Evolutionary conservation across 805 yeast species (phyloP).

Genomic region (Wickerhamomyces sydowiorum): DNA sequence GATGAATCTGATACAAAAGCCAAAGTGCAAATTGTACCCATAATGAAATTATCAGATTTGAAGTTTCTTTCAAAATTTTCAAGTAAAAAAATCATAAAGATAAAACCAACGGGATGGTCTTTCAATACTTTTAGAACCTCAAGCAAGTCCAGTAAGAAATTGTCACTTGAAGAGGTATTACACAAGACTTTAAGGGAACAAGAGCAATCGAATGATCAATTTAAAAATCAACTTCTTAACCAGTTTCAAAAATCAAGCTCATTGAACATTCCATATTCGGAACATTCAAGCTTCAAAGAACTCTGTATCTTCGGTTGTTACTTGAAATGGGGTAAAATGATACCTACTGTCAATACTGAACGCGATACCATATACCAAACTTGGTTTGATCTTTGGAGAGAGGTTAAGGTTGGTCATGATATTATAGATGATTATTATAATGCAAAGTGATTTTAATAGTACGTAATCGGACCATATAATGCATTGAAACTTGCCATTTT

Average conservation of each 20-base stretch:
- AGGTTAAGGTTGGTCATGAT: slow-evolving; percentile 1
- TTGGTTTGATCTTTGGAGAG: slow-evolving; percentile 18
- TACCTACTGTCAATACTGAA: slow-evolving; percentile 71
- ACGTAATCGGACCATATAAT: too few species aligned
- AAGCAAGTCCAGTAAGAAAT: background rate
- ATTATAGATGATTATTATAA: slow-evolving; percentile 8
- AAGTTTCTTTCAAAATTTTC: slow-evolving; percentile 22
- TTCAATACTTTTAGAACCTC: slow-evolving; percentile 27
- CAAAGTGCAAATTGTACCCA: slow-evolving; percentile 68
- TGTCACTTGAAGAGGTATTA: background rate
- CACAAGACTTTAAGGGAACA: background rate
- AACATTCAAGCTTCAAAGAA: slow-evolving; percentile 88
- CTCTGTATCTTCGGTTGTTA: slow-evolving; percentile 57
- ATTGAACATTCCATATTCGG: slow-evolving; percentile 81
- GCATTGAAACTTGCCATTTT: too few species aligned
- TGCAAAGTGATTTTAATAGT: too few species aligned
- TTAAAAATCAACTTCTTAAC: background rate
- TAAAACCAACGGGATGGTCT: slow-evolving; percentile 92
- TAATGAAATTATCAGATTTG: slow-evolving; percentile 44
- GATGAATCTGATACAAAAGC: slow-evolving; percentile 5
- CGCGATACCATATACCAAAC: slow-evolving; percentile 16
- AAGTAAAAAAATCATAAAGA: slow-evolving; percentile 45
- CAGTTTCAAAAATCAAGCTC: background rate
- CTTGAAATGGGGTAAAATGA: slow-evolving; percentile 44
- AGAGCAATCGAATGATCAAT: background rate